phyloP scores from a whole-genome alignment of 805 yeast genomes.

The Candida ascalaphidarum region DNA sequence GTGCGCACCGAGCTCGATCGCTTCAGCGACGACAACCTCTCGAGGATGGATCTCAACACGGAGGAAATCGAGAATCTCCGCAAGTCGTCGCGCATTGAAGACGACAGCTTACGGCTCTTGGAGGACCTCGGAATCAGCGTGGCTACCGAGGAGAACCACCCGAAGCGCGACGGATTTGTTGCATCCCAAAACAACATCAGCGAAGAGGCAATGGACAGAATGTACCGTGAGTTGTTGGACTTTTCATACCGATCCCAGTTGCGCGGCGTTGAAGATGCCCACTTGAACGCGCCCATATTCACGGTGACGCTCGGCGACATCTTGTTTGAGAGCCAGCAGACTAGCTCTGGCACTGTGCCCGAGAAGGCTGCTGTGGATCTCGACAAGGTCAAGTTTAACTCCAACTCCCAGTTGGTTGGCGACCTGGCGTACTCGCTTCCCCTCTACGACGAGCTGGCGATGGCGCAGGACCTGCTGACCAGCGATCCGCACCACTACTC shows the following conservation, averaged over 20 bases:
- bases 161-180: no score
- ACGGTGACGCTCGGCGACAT: conserved; percentile 33
- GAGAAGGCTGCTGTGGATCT: conserved; percentile 1
- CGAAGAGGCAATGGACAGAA: no score
- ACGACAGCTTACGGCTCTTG: conserved; percentile 10
- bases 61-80: no score
- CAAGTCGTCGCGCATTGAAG: no score
- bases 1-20: not conserved
- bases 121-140: conserved; percentile 9
- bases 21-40: conserved; percentile 10
- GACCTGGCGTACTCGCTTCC: conserved; percentile 26
- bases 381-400: conserved; percentile 16
- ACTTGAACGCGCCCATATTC: conserved; percentile 18
- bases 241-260: conserved; percentile 14
- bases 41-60: conserved; percentile 1
- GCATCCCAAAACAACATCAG: not conserved
- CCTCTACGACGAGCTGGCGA: conserved; percentile 7
- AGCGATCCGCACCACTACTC: conserved; percentile 22
- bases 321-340: conserved; percentile 13
- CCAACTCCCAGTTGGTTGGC: conserved; percentile 23
- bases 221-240: conserved; percentile 17
- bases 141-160: no score
- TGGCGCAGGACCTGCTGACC: conserved; percentile 10
- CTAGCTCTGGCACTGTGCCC: not conserved
- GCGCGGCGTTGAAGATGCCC: conserved; percentile 11